Conservation (phyloP, 306 rosid species). For the Dalbergia cultrata region DNA sequence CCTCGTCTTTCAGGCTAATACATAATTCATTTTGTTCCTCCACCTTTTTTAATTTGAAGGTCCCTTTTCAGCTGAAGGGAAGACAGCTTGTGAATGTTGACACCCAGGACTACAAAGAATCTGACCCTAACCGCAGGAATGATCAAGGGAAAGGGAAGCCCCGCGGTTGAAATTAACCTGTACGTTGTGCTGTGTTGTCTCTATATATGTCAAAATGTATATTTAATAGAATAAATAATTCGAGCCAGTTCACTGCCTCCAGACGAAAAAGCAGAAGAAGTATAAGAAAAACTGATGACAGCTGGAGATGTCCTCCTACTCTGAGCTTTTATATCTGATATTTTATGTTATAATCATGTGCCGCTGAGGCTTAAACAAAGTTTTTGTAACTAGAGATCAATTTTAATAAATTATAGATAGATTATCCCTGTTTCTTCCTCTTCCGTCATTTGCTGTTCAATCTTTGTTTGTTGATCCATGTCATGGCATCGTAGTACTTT, state of each 20-base stretch:
- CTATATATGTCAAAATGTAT: not conserved
- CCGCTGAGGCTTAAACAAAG: not conserved
- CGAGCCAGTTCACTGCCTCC: conserved; percentile 31
- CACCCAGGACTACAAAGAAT: conserved; percentile 51
- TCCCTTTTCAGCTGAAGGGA: conserved; percentile 39
- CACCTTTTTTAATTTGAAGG: conserved; percentile 10
- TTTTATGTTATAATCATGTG: conserved; percentile 10
- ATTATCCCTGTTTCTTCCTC: not conserved
- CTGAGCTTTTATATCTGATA: not conserved
- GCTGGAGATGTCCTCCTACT: conserved; percentile 1
- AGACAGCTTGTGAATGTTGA: conserved; percentile 55
- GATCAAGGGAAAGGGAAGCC: conserved; percentile 57
- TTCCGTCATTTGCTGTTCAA: not conserved
- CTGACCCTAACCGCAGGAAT: conserved; percentile 57
- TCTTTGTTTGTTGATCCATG: not conserved
- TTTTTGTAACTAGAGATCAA: not conserved
- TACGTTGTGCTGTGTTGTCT: not conserved
- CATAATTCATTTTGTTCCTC: not conserved
- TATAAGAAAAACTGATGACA: conserved; percentile 39
- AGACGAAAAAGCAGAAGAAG: not conserved
- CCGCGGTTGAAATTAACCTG: conserved; percentile 37
- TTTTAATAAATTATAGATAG: conserved; percentile 14
- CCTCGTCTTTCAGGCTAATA: conserved; percentile 12
- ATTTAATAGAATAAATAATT: conserved; percentile 32
- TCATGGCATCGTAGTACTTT: too few relatives aligned